Conservation (phyloP, 441 rosid genomes). For the Gossypium lobatum region DNA sequence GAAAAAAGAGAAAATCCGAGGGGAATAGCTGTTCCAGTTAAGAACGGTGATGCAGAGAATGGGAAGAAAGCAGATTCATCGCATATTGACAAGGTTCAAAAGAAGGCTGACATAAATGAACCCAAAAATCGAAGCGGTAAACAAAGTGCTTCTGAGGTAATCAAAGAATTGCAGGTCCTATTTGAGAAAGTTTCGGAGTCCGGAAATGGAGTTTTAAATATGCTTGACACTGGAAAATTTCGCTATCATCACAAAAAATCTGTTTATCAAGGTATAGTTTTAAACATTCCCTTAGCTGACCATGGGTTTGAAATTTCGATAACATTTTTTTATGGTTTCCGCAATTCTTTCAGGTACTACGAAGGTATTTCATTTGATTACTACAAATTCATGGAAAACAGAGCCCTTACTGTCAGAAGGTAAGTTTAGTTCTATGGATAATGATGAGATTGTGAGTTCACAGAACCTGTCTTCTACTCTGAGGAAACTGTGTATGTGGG, state of each 20-base stretch:
- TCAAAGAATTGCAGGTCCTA: slow-evolving; percentile 30
- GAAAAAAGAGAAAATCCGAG: slow-evolving; percentile 8
- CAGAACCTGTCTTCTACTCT: slow-evolving; percentile 44
- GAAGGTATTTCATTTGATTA: slow-evolving; percentile 25
- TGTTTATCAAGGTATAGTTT: slow-evolving; percentile 30
- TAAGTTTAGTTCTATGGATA: slow-evolving; percentile 21
- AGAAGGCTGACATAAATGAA: slow-evolving; percentile 8
- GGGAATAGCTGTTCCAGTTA: background rate
- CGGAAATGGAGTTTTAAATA: slow-evolving; percentile 38
- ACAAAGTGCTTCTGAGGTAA: slow-evolving; percentile 19
- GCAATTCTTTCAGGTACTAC: slow-evolving; percentile 24
- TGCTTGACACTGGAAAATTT: slow-evolving; percentile 40
- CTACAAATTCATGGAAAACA: slow-evolving; percentile 4
- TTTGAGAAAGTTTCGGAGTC: slow-evolving; percentile 46
- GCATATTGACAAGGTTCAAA: slow-evolving; percentile 5
- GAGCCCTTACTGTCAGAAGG: slow-evolving; percentile 11
- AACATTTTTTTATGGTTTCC: background rate
- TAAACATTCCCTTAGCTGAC: background rate
- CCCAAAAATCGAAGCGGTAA: slow-evolving; percentile 18
- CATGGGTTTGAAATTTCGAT: background rate
- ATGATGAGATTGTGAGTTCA: slow-evolving; percentile 22
- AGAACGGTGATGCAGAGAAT: background rate
- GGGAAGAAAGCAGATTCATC: slow-evolving; percentile 2
- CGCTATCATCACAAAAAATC: slow-evolving; percentile 31
- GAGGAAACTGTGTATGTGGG: slow-evolving; percentile 60